Percentiles rank a stretch among this genome's conserved stretches.
These are phyloP conservation scores for Halenospora varia DNA, from an alignment of 495 filamentous ascomycete genomes.

Conservation along the genomic window DNA sequence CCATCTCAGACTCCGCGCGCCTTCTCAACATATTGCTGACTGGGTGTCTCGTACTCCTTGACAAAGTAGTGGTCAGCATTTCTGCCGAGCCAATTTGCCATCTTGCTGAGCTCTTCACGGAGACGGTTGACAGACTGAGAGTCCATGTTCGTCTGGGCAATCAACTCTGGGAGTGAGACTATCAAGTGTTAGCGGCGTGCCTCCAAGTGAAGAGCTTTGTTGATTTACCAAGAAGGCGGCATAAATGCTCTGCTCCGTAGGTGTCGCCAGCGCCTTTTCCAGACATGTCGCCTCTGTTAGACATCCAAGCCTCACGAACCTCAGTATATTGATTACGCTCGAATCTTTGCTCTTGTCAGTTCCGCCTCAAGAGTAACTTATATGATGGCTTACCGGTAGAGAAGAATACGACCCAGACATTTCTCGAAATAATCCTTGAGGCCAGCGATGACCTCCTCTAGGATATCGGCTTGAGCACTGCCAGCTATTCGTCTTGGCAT, in stretches of 20 bases:
- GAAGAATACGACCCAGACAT: conserved; percentile 75
- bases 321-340: conserved; percentile 82
- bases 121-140: conserved; percentile 79
- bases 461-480: conserved; percentile 71
- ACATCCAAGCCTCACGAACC: conserved; percentile 59
- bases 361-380: not conserved
- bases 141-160: conserved; percentile 98
- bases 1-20: conserved; percentile 27
- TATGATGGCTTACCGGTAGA: conserved; percentile 62
- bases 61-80: conserved; percentile 72
- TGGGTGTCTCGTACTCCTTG: conserved; percentile 64
- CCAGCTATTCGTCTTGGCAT: conserved; percentile 58
- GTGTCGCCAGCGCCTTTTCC: conserved; percentile 67
- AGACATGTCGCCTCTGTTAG: conserved; percentile 50
- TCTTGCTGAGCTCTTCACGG: conserved; percentile 77
- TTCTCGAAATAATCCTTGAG: conserved; percentile 90
- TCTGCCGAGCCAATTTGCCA: conserved; percentile 75
- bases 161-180: conserved; percentile 90
- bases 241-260: conserved; percentile 92
- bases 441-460: conserved; percentile 82
- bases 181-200: conserved; percentile 17
- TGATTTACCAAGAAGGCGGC: conserved; percentile 76
- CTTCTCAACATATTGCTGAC: conserved; percentile 45
- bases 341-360: conserved; percentile 44
- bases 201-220: not conserved